Evolutionary conservation across 2,329 filamentous ascomycete species (phyloP).

Genomic region (Sporothrix schenckii): DNA sequence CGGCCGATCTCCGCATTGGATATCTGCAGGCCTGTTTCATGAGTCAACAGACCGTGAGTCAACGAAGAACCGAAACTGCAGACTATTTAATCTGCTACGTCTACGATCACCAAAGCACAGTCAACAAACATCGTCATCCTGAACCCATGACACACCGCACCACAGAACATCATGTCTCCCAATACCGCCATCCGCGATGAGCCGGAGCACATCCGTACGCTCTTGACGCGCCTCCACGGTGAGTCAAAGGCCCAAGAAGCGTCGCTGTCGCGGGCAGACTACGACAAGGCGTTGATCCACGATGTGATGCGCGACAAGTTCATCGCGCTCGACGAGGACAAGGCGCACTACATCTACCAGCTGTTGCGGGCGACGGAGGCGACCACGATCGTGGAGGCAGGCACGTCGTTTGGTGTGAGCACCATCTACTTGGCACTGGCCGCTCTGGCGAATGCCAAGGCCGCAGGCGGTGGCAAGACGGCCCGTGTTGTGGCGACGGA

Average conservation of each 20-base stretch:
- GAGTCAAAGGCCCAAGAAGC: conserved; percentile 32
- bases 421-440: conserved; percentile 66
- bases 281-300: conserved; percentile 12
- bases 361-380: conserved; percentile 54
- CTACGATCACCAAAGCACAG: no score
- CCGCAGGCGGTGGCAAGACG: conserved; percentile 30
- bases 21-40: background rate
- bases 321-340: conserved; percentile 62
- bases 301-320: conserved; percentile 57
- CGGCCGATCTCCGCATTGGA: conserved; percentile 3
- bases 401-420: conserved; percentile 64
- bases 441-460: conserved; percentile 51
- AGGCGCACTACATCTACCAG: conserved; percentile 60
- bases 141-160: background rate
- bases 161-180: background rate
- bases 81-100: no score
- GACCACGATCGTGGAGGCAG: conserved; percentile 59
- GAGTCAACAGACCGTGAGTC: background rate
- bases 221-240: conserved; percentile 33
- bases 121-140: no score
- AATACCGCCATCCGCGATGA: conserved; percentile 23
- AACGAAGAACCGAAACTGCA: background rate
- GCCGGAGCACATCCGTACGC: conserved; percentile 25
- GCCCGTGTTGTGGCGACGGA: conserved; percentile 61
- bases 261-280: background rate